These are phyloP conservation scores for Rosa persica DNA, from an alignment of 306 rosid species.

Conservation along the genomic window DNA sequence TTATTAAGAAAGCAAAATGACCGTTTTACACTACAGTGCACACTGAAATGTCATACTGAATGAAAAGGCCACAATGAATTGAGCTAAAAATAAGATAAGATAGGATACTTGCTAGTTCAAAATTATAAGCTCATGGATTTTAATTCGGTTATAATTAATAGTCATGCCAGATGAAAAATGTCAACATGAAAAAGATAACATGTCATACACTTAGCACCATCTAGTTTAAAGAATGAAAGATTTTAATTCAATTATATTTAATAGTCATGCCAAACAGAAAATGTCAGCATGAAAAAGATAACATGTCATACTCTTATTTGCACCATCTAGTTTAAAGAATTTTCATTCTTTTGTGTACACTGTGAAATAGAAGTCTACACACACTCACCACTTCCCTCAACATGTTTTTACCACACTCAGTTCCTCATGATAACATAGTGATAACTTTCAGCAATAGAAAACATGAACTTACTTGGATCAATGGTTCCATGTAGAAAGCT, in stretches of 20 bases:
- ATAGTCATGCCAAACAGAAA: background rate
- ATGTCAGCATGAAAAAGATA: slow-evolving; percentile 13
- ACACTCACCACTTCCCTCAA: background rate
- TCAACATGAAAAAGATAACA: too few species aligned
- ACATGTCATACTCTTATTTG: background rate
- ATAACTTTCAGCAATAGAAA: slow-evolving; percentile 15
- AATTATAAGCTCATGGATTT: background rate
- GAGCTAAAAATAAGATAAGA: background rate
- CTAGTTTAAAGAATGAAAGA: too few species aligned
- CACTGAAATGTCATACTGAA: slow-evolving; percentile 7
- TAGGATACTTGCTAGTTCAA: background rate
- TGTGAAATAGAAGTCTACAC: background rate
- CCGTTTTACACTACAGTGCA: background rate
- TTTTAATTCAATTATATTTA: slow-evolving; percentile 1
- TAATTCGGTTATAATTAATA: too few species aligned
- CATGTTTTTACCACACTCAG: slow-evolving; percentile 13
- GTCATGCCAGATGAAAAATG: too few species aligned
- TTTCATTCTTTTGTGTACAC: background rate
- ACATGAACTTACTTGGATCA: slow-evolving; percentile 79
- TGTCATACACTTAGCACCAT: too few species aligned
- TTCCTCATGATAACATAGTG: slow-evolving; percentile 17
- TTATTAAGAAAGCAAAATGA: background rate
- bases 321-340: background rate
- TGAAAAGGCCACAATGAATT: background rate
- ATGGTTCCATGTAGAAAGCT: slow-evolving; percentile 92